phyloP scores from a whole-genome alignment of 192 early-diverging fungal genomes.

The Dissophora ornata region DNA sequence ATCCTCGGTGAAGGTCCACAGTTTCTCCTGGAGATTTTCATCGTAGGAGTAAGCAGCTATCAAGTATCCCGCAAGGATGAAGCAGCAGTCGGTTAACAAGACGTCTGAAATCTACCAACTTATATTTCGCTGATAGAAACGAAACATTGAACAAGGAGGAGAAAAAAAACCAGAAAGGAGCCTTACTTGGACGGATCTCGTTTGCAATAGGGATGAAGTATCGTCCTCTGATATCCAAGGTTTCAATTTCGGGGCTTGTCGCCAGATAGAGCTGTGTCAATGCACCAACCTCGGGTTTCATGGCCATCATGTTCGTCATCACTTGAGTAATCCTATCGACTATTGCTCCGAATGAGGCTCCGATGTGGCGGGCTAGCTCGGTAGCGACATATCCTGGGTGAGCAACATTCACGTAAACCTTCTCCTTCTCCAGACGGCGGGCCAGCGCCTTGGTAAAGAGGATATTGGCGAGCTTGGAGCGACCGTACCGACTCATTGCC shows the following conservation, averaged over 20 bases:
- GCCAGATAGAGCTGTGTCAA: conserved; percentile 61
- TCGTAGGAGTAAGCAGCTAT: conserved; percentile 15
- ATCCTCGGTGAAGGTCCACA: conserved; percentile 15
- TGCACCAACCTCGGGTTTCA: conserved; percentile 38
- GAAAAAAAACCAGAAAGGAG: neutral
- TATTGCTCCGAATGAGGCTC: neutral
- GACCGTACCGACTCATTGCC: conserved; percentile 42
- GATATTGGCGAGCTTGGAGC: conserved; percentile 64
- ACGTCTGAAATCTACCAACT: too few relatives aligned
- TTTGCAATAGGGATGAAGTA: conserved; percentile 42
- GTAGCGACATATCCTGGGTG: conserved; percentile 22
- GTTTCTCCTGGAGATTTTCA: conserved; percentile 3
- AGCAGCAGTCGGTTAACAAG: too few relatives aligned
- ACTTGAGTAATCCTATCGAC: neutral
- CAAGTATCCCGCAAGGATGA: too few relatives aligned
- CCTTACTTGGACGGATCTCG: conserved; percentile 15
- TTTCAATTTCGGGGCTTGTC: conserved; percentile 63
- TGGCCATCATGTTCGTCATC: neutral
- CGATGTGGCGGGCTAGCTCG: neutral
- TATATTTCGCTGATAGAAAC: too few relatives aligned
- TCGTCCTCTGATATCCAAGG: conserved; percentile 40
- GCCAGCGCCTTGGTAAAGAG: conserved; percentile 61
- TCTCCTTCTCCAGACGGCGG: conserved; percentile 24
- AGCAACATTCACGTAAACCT: conserved; percentile 32
- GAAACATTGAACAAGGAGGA: too few relatives aligned